A percentile compares a stretch with the other conserved stretches of the same genome.
These are phyloP conservation scores for Fusarium secorum DNA, from an alignment of 2,329 filamentous ascomycete genomes.

Conservation along the genomic window DNA sequence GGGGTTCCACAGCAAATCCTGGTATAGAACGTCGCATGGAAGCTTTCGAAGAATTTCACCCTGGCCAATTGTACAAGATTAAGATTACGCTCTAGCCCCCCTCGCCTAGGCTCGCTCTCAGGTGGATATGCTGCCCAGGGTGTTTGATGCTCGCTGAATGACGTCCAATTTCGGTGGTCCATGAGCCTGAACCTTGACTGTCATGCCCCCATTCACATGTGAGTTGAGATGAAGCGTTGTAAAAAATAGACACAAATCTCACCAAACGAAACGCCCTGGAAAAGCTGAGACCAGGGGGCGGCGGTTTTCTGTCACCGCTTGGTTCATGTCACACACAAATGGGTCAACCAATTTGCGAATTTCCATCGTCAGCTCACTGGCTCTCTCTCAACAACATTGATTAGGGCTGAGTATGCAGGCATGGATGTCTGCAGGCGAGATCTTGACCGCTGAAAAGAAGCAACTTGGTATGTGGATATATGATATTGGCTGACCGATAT, in stretches of 20 bases:
- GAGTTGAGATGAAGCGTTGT: slow-evolving; percentile 10
- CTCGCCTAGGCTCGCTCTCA: slow-evolving; percentile 18
- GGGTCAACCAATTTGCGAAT: slow-evolving; percentile 27
- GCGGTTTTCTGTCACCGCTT: slow-evolving; percentile 23
- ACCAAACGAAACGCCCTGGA: neutral
- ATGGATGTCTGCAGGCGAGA: neutral
- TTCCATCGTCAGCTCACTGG: slow-evolving; percentile 28
- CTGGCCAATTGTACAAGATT: slow-evolving; percentile 11
- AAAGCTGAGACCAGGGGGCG: slow-evolving; percentile 33
- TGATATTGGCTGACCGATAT: slow-evolving; percentile 8
- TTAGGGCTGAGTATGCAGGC: slow-evolving; percentile 23
- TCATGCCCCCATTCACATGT: slow-evolving; percentile 20
- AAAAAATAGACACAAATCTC: neutral
- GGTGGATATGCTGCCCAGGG: slow-evolving; percentile 33
- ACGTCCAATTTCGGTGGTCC: slow-evolving; percentile 41
- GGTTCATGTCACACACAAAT: slow-evolving; percentile 23
- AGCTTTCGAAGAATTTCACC: slow-evolving; percentile 37
- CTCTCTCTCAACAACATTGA: slow-evolving; percentile 22
- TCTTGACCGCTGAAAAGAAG: slow-evolving; percentile 39
- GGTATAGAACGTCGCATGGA: slow-evolving; percentile 39
- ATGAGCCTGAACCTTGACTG: slow-evolving; percentile 33
- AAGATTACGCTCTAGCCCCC: slow-evolving; percentile 1
- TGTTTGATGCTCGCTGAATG: slow-evolving; percentile 34
- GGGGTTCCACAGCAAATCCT: slow-evolving; percentile 30
- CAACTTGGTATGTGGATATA: slow-evolving; percentile 15